phyloP scores from a whole-genome alignment of 345 rosid genomes.

The Toxicodendron radicans region DNA sequence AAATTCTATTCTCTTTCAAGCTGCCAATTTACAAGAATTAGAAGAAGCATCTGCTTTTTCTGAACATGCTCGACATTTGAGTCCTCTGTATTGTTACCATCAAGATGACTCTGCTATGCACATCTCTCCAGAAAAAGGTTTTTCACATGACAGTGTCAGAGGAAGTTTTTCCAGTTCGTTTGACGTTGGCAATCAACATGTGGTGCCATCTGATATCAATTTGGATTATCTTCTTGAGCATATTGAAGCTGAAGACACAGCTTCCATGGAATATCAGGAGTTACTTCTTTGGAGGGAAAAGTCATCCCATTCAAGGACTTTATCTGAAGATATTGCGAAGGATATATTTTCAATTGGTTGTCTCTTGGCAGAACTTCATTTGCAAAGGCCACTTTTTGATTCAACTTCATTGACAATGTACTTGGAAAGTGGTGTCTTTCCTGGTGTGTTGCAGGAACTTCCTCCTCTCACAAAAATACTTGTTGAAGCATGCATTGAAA shows the following conservation, averaged over 20 bases:
- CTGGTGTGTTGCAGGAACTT: slow-evolving; percentile 65
- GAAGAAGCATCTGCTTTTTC: slow-evolving; percentile 79
- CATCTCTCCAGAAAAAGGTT: slow-evolving; percentile 33
- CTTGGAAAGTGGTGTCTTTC: slow-evolving; percentile 50
- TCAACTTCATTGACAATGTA: slow-evolving; percentile 57
- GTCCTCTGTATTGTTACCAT: slow-evolving; percentile 53
- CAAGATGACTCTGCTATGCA: slow-evolving; percentile 22
- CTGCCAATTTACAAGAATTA: slow-evolving; percentile 56
- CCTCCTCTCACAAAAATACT: slow-evolving; percentile 66
- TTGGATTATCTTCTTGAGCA: slow-evolving; percentile 68
- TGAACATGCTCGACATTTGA: slow-evolving; percentile 63
- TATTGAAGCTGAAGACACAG: slow-evolving; percentile 50
- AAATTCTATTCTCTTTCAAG: slow-evolving; percentile 45
- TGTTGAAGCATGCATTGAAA: slow-evolving; percentile 75
- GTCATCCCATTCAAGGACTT: slow-evolving; percentile 31
- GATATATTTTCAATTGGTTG: slow-evolving; percentile 88
- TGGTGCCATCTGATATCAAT: slow-evolving; percentile 44
- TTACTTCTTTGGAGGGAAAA: slow-evolving; percentile 73
- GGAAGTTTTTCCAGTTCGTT: slow-evolving; percentile 31
- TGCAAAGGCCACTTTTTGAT: slow-evolving; percentile 73
- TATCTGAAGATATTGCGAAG: slow-evolving; percentile 44
- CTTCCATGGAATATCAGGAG: slow-evolving; percentile 63
- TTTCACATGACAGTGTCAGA: slow-evolving; percentile 29
- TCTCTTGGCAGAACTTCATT: slow-evolving; percentile 78
- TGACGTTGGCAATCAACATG: slow-evolving; percentile 32